Conservation (phyloP, 495 filamentous ascomycete species). For the Rusavskia elegans region DNA sequence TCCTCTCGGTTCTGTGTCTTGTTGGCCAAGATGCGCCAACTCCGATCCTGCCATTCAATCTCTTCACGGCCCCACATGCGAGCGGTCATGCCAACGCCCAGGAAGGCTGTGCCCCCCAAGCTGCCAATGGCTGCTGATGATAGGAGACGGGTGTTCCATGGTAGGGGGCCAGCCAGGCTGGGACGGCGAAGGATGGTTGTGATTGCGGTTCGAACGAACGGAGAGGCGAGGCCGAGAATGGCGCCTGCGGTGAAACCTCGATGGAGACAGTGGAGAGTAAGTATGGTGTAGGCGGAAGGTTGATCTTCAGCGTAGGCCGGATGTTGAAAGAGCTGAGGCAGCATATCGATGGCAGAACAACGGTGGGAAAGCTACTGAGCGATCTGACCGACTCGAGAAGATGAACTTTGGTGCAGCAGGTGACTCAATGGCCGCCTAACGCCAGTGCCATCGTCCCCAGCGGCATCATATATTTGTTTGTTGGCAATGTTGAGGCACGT, state of each 20-base stretch:
- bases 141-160: slow-evolving; percentile 13
- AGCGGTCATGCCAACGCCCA: slow-evolving; percentile 19
- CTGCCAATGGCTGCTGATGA: slow-evolving; percentile 21
- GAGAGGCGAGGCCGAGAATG: slow-evolving; percentile 22
- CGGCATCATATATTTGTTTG: no score
- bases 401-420: no score
- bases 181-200: slow-evolving; percentile 5
- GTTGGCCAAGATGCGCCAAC: slow-evolving; percentile 41
- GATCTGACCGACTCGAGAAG: not conserved
- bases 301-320: slow-evolving; percentile 46
- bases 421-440: no score
- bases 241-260: slow-evolving; percentile 34
- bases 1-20: slow-evolving; percentile 35
- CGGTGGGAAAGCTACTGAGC: not conserved
- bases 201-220: slow-evolving; percentile 7
- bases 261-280: slow-evolving; percentile 39
- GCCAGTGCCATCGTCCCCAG: no score
- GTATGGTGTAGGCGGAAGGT: slow-evolving; percentile 30
- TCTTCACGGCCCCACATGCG: slow-evolving; percentile 38
- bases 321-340: slow-evolving; percentile 32
- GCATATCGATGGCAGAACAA: slow-evolving; percentile 21
- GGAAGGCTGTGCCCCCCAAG: slow-evolving; percentile 12
- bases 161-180: not conserved
- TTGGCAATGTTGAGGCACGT: no score
- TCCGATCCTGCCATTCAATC: slow-evolving; percentile 47